Percentiles rank a stretch among this genome's conserved stretches.
Conservation (phyloP, 2,329 filamentous ascomycete genomes). For the Colletotrichum euphorbiae region DNA sequence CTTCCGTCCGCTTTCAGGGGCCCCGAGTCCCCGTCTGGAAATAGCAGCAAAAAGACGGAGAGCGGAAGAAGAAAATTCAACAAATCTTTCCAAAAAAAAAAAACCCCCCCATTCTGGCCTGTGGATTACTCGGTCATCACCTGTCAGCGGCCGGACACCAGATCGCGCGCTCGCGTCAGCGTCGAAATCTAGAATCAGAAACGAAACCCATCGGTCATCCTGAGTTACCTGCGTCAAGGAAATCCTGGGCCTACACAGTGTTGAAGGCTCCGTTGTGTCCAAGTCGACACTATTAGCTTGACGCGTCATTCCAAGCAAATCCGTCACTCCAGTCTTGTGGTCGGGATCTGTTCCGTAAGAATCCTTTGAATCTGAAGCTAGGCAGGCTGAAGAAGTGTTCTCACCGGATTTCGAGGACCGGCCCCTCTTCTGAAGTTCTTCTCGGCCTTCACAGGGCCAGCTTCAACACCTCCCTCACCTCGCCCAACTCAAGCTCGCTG, state of each 20-base stretch:
- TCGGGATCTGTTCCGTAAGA: not conserved
- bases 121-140: slow-evolving; percentile 34
- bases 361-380: not conserved
- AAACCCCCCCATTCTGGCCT: too few relatives aligned
- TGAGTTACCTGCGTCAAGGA: slow-evolving; percentile 37
- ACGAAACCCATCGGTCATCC: slow-evolving; percentile 40
- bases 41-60: slow-evolving; percentile 35
- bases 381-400: not conserved
- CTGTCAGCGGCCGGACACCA: slow-evolving; percentile 24
- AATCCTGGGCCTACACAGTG: slow-evolving; percentile 19
- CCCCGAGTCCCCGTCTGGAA: slow-evolving; percentile 16
- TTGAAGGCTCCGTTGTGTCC: slow-evolving; percentile 5
- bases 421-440: slow-evolving; percentile 1
- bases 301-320: slow-evolving; percentile 20
- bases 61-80: not conserved
- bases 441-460: not conserved
- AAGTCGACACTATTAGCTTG: slow-evolving; percentile 17
- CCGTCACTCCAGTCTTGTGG: not conserved
- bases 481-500: not conserved
- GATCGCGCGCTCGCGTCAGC: slow-evolving; percentile 36
- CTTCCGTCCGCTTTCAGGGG: slow-evolving; percentile 30
- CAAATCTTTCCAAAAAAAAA: too few relatives aligned
- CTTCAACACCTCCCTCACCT: not conserved
- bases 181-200: slow-evolving; percentile 40
- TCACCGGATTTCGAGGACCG: not conserved